Evolutionary conservation across 2,329 filamentous ascomycete genomes (phyloP).

Genomic region (Podosphaera aphanis): DNA sequence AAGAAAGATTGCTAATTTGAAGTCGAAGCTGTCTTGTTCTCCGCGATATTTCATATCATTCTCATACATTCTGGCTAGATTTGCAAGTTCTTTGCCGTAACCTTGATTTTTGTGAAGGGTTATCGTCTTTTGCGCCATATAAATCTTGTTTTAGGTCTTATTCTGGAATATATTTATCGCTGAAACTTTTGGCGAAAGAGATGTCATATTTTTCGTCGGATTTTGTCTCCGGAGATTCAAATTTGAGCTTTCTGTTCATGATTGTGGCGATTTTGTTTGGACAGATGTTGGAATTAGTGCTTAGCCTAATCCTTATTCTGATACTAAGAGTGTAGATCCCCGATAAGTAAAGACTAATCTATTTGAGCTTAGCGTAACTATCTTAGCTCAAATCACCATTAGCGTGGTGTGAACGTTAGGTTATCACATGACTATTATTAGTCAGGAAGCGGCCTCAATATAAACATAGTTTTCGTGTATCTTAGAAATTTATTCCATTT

Average conservation of each 20-base stretch:
- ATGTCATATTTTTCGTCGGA: background rate
- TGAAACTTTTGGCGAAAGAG: background rate
- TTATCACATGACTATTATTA: too few species aligned
- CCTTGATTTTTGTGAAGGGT: slow-evolving; percentile 1
- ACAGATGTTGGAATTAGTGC: too few species aligned
- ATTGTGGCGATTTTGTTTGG: background rate
- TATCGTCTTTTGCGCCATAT: background rate
- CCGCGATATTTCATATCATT: background rate
- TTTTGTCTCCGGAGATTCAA: background rate
- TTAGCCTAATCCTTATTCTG: too few species aligned
- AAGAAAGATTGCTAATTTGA: background rate
- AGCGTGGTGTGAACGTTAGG: too few species aligned
- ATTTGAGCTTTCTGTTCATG: background rate
- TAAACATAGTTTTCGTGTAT: too few species aligned
- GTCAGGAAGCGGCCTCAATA: too few species aligned
- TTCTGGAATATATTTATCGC: background rate
- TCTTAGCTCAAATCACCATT: too few species aligned
- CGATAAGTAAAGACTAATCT: too few species aligned
- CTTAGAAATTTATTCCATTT: too few species aligned
- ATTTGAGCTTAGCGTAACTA: too few species aligned
- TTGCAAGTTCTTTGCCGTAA: background rate
- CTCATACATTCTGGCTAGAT: background rate
- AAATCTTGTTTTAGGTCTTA: background rate
- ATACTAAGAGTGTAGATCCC: too few species aligned
- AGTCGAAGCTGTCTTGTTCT: background rate